phyloP scores from a whole-genome alignment of 805 yeast genomes.

The Ogataea methylovora region DNA sequence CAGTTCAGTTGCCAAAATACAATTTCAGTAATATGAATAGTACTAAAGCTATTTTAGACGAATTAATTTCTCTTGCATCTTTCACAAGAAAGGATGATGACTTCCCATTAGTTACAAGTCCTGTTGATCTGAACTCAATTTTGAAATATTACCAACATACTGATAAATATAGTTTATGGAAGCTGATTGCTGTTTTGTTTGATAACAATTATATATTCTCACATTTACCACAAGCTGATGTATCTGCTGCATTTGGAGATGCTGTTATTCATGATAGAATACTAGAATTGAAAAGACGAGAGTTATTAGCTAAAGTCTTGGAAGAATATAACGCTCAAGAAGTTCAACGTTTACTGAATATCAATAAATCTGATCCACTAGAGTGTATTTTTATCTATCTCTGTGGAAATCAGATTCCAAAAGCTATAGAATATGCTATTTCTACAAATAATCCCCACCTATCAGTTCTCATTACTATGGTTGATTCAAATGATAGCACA shows the following conservation, averaged over 20 bases:
- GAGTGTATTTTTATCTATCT: slow-evolving; percentile 44
- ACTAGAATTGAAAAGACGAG: slow-evolving; percentile 30
- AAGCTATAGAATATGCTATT: slow-evolving; percentile 58
- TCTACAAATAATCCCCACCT: slow-evolving; percentile 60
- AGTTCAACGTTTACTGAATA: slow-evolving; percentile 22
- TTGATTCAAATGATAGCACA: slow-evolving; percentile 62
- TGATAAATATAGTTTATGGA: slow-evolving; percentile 32
- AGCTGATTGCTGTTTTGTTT: slow-evolving; percentile 57
- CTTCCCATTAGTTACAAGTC: background rate
- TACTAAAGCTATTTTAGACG: background rate
- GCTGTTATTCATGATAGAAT: slow-evolving; percentile 6
- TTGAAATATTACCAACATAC: background rate
- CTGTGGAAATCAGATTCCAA: slow-evolving; percentile 47
- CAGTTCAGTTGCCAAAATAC: background rate
- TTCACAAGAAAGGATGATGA: no score
- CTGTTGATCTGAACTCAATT: background rate
- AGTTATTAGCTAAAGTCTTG: slow-evolving; percentile 51
- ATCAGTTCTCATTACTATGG: slow-evolving; percentile 57
- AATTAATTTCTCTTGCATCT: background rate
- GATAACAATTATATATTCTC: slow-evolving; percentile 28
- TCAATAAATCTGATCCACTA: slow-evolving; percentile 29
- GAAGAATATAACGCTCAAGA: slow-evolving; percentile 31
- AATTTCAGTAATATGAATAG: background rate
- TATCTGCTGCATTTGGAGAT: slow-evolving; percentile 2
- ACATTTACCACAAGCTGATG: slow-evolving; percentile 6